A percentile compares a stretch with the other conserved stretches of the same genome.
These are phyloP conservation scores for Hemisphaericaspora subhashii DNA, from an alignment of 1,139 yeast species.

Conservation along the genomic window DNA sequence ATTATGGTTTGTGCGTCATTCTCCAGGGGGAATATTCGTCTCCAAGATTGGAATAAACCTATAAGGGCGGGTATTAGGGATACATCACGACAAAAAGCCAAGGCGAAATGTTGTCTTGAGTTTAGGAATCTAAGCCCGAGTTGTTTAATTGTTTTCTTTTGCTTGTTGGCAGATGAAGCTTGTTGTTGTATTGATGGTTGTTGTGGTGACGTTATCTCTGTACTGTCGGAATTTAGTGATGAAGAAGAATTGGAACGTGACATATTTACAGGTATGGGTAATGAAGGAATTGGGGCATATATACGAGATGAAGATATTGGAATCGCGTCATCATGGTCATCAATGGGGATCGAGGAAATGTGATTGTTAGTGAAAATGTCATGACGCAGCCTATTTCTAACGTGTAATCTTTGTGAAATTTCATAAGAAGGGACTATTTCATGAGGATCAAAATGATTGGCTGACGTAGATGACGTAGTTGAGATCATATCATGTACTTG, in stretches of 20 bases:
- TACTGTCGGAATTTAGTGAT: conserved; percentile 5
- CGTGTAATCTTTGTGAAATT: conserved; percentile 40
- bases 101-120: conserved; percentile 72
- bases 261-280: conserved; percentile 14
- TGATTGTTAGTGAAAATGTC: background rate
- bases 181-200: conserved; percentile 4
- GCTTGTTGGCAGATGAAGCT: conserved; percentile 4
- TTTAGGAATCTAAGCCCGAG: conserved; percentile 67
- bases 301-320: conserved; percentile 2
- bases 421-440: conserved; percentile 49
- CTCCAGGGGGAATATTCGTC: conserved; percentile 38
- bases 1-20: conserved; percentile 25
- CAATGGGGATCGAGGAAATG: conserved; percentile 4
- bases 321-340: no score
- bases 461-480: background rate
- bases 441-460: conserved; percentile 28
- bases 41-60: conserved; percentile 58
- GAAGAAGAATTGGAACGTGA: conserved; percentile 13
- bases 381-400: conserved; percentile 2
- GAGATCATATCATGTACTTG: background rate
- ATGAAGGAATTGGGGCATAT: conserved; percentile 15
- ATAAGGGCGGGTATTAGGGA: conserved; percentile 65
- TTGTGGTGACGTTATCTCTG: conserved; percentile 2
- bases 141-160: conserved; percentile 38
- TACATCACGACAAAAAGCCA: conserved; percentile 72